These are phyloP conservation scores for Tulasnella calospora DNA, from an alignment of 768 basidiomycete genomes.

Conservation along the genomic window DNA sequence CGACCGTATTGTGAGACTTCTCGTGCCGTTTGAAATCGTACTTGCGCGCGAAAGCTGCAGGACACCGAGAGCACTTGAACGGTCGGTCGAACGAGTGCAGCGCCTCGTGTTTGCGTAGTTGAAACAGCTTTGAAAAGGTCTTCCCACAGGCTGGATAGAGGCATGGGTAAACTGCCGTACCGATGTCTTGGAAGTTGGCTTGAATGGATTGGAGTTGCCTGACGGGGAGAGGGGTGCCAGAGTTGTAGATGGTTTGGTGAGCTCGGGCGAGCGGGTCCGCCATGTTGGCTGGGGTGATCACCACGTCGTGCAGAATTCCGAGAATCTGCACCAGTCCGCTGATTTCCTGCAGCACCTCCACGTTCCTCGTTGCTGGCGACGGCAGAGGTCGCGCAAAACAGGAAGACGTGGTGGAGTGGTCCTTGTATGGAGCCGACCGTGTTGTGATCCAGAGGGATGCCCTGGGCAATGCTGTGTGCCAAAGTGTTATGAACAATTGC, in stretches of 20 bases:
- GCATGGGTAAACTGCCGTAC: constrained; percentile 72
- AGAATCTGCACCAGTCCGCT: constrained; percentile 78
- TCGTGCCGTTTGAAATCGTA: constrained; percentile 33
- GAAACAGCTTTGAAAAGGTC: constrained; percentile 63
- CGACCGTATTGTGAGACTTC: no score
- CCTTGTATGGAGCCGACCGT: constrained; percentile 66
- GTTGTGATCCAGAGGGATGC: constrained; percentile 47
- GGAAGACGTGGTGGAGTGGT: constrained; percentile 69
- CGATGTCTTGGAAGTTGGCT: constrained; percentile 40
- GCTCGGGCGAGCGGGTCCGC: constrained; percentile 32
- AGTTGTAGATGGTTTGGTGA: constrained; percentile 33
- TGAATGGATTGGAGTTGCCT: constrained; percentile 33
- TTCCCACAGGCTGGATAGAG: constrained; percentile 60
- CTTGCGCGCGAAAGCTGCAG: constrained; percentile 26
- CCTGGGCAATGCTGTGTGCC: background rate
- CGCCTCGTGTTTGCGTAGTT: constrained; percentile 65
- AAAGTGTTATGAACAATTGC: constrained; percentile 21
- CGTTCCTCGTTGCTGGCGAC: constrained; percentile 43
- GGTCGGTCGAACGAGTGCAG: constrained; percentile 59
- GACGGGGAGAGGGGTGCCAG: constrained; percentile 35
- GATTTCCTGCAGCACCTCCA: constrained; percentile 64
- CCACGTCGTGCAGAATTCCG: constrained; percentile 72
- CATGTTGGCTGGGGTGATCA: constrained; percentile 50
- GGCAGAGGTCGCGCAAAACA: constrained; percentile 71
- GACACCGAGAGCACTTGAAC: constrained; percentile 48